A percentile compares a stretch with the other conserved stretches of the same genome.
phyloP scores from a whole-genome alignment of 2,329 filamentous ascomycete genomes.

The Xylariaceae sp. region DNA sequence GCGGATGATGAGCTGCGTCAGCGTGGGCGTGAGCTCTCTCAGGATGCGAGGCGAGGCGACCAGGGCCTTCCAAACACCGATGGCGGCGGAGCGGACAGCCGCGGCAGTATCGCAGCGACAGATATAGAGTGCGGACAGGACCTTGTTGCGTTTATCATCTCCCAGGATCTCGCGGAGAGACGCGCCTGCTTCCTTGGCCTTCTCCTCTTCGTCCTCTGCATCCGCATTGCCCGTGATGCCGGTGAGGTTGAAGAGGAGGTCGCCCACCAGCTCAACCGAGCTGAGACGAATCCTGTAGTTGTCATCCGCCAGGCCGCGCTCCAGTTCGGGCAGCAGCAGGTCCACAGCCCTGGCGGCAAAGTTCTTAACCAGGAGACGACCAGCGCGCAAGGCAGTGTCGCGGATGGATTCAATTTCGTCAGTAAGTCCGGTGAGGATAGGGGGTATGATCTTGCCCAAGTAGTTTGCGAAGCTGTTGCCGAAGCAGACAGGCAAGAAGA shows the following conservation, averaged over 20 bases:
- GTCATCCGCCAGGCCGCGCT: slow-evolving; percentile 94
- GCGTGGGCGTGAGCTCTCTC: slow-evolving; percentile 90
- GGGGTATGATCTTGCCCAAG: slow-evolving; percentile 88
- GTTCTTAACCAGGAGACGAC: slow-evolving; percentile 93
- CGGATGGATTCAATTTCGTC: slow-evolving; percentile 96
- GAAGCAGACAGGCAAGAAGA: slow-evolving; percentile 97
- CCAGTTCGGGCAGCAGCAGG: slow-evolving; percentile 85
- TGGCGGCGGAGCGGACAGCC: slow-evolving; percentile 80
- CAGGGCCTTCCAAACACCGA: slow-evolving; percentile 93
- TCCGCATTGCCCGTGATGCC: slow-evolving; percentile 79
- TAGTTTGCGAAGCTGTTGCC: slow-evolving; percentile 98
- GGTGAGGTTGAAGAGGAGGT: slow-evolving; percentile 94
- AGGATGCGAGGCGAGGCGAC: slow-evolving; percentile 88
- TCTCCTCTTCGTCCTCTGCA: slow-evolving; percentile 70
- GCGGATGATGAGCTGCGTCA: slow-evolving; percentile 90
- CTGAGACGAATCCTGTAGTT: slow-evolving; percentile 97
- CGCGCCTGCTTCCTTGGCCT: slow-evolving; percentile 77
- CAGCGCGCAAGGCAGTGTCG: slow-evolving; percentile 91
- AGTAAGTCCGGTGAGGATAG: slow-evolving; percentile 87
- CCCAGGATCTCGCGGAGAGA: slow-evolving; percentile 93
- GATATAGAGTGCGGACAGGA: slow-evolving; percentile 94
- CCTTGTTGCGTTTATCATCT: slow-evolving; percentile 93
- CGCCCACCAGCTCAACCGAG: slow-evolving; percentile 94
- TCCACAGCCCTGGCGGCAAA: slow-evolving; percentile 95
- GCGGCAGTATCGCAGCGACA: slow-evolving; percentile 95